Base-by-base conservation (phyloP, 177 flowering plant genomes). In the Telopea speciosissima region DNA sequence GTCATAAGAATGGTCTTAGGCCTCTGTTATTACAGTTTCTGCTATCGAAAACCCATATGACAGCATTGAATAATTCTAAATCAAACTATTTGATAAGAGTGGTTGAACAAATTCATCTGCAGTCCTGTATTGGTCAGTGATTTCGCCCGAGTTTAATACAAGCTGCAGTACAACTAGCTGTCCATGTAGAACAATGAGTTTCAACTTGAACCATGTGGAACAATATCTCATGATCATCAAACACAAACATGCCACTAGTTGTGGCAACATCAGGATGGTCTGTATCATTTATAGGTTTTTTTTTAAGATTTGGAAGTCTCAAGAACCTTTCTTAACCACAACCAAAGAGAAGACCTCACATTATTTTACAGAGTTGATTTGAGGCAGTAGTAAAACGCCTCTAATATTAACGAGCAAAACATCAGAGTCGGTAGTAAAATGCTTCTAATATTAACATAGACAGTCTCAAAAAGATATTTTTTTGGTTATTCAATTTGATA, bases 101-200 rank as follows among this genome's bases (percentile, higher is more conserved):
- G 82, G 78, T 60, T 77, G 79, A 19, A 71, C 14, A 74, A 70
- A 70, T 62, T 75, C 82, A 68, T 80, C 87, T 33, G 75, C 22
- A 26, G 62, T 71, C 74, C 69, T 79, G 81, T 94, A 92, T 26
- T 83, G 77, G 63, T 90, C 88, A 33, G 89, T 70, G 24, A 88
- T 76, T 75, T 76, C 87, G 52, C 85, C 88, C 8, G 96, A 83
- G 74, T 89, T 87, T 72, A 92, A 74, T 68, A 92, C 77, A 44
- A 92, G 88, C 86, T 92, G 96, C 94, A 90, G 82, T 6, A 85
- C 68, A 31, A 92, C 86, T 59, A 93, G 90, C 60, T 84, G 65
- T 85, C 89, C 84, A 85, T 78, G 82, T 79, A 1, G 93, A 80
- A 70, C 8, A 45, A 77, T 83, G 78, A 74, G 74, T 83, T 75